These are phyloP conservation scores for Didymella glomerata DNA, from an alignment of 2,329 filamentous ascomycete genomes.

Conservation along the genomic window DNA sequence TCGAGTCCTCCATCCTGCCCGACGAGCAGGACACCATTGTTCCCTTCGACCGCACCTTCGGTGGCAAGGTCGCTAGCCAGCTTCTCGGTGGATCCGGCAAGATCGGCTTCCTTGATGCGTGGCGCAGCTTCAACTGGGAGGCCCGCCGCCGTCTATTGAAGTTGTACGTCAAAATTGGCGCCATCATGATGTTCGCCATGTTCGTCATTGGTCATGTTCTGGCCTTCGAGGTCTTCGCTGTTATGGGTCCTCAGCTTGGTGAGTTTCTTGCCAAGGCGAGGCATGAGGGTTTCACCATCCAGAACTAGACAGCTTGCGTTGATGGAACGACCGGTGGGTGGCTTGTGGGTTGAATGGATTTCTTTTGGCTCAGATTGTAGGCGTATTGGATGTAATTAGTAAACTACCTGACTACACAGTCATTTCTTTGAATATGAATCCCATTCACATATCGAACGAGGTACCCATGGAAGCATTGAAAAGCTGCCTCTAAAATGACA, in stretches of 20 bases:
- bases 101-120: slow-evolving; percentile 76
- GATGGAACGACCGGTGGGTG: not conserved
- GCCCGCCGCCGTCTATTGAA: slow-evolving; percentile 77
- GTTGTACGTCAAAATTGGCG: slow-evolving; percentile 76
- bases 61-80: slow-evolving; percentile 76
- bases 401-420: slow-evolving; percentile 14
- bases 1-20: slow-evolving; percentile 86
- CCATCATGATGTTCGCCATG: slow-evolving; percentile 59
- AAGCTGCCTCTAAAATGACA: too few relatives aligned
- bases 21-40: slow-evolving; percentile 85
- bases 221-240: slow-evolving; percentile 61
- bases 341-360: too few relatives aligned
- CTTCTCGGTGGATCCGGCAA: slow-evolving; percentile 77
- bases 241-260: slow-evolving; percentile 51
- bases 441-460: too few relatives aligned
- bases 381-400: slow-evolving; percentile 6
- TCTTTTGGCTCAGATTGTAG: not conserved
- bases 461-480: too few relatives aligned
- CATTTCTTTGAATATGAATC: slow-evolving; percentile 15
- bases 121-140: slow-evolving; percentile 77
- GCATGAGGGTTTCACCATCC: slow-evolving; percentile 24
- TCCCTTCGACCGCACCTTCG: slow-evolving; percentile 87
- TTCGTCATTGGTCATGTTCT: slow-evolving; percentile 61
- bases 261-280: slow-evolving; percentile 32
- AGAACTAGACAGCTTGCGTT: slow-evolving; percentile 4